Evolutionary conservation across 768 basidiomycete species (phyloP).

Genomic region (Ramaria sp.): DNA sequence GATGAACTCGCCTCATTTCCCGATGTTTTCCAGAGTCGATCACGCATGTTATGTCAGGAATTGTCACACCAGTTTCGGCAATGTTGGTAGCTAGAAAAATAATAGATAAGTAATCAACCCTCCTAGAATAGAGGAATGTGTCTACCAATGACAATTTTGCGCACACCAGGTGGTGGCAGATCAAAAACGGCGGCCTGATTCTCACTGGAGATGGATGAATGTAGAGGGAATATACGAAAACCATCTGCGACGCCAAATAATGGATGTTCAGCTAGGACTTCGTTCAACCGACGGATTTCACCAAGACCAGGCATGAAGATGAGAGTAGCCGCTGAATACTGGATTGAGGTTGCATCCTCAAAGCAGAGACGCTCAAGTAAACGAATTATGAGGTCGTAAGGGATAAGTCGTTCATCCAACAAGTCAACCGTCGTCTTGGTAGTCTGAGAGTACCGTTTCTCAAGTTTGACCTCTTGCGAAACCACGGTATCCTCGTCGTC

Average conservation of each 20-base stretch:
- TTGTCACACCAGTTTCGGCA: slow-evolving; percentile 96
- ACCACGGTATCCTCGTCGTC: slow-evolving; percentile 41
- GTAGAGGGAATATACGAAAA: slow-evolving; percentile 77
- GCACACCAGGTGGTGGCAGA: slow-evolving; percentile 61
- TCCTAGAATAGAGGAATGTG: not conserved
- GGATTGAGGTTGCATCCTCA: slow-evolving; percentile 35
- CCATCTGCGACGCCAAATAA: slow-evolving; percentile 49
- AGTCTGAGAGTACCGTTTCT: slow-evolving; percentile 68
- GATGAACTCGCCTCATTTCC: slow-evolving; percentile 64
- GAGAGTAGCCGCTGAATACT: slow-evolving; percentile 71
- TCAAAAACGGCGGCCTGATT: slow-evolving; percentile 89
- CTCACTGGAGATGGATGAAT: slow-evolving; percentile 89
- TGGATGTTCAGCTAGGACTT: slow-evolving; percentile 67
- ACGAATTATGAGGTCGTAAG: slow-evolving; percentile 80
- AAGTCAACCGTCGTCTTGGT: slow-evolving; percentile 75
- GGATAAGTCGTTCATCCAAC: slow-evolving; percentile 80
- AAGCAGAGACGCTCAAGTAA: slow-evolving; percentile 81
- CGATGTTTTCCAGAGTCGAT: slow-evolving; percentile 91
- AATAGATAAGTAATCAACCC: slow-evolving; percentile 3
- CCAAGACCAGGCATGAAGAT: slow-evolving; percentile 93
- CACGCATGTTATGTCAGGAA: slow-evolving; percentile 94
- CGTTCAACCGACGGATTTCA: slow-evolving; percentile 84
- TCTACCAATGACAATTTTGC: slow-evolving; percentile 92
- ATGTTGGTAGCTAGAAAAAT: slow-evolving; percentile 67
- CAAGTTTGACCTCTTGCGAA: slow-evolving; percentile 42